Percentiles rank a stretch among this genome's conserved stretches.
Conservation (phyloP, 768 basidiomycete species). For the Lactarius sp. region DNA sequence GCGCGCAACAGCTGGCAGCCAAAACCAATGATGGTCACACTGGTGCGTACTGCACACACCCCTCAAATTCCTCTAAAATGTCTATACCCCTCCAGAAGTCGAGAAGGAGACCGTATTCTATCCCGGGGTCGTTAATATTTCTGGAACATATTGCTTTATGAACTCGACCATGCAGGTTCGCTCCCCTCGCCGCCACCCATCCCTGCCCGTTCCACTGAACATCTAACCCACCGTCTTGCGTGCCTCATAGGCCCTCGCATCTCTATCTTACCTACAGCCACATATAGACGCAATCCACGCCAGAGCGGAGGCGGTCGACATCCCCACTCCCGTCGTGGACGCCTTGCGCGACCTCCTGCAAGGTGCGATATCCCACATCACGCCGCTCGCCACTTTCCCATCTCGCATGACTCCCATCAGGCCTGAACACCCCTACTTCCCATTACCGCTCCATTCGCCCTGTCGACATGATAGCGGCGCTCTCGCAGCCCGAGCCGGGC, state of each 20-base stretch:
- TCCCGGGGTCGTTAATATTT: conserved; percentile 91
- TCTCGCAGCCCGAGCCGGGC: conserved; percentile 50
- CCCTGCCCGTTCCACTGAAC: background rate
- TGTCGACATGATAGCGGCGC: conserved; percentile 61
- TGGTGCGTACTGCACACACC: conserved; percentile 28
- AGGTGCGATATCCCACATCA: conserved; percentile 37
- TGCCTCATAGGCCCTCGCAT: conserved; percentile 73
- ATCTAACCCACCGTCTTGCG: conserved; percentile 19
- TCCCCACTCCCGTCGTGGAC: conserved; percentile 85
- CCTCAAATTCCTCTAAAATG: background rate
- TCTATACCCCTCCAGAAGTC: background rate
- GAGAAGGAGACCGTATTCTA: conserved; percentile 48
- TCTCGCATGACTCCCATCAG: conserved; percentile 33
- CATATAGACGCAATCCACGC: conserved; percentile 72
- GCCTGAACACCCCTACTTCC: conserved; percentile 57
- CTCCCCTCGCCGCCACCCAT: background rate
- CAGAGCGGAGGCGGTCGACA: conserved; percentile 73
- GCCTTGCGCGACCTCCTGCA: conserved; percentile 65
- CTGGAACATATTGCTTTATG: conserved; percentile 96
- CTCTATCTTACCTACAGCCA: conserved; percentile 74
- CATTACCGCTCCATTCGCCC: conserved; percentile 65
- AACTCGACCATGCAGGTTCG: conserved; percentile 87
- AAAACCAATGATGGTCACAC: conserved; percentile 32
- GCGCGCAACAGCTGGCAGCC: conserved; percentile 53
- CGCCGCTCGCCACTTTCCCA: conserved; percentile 24